A percentile compares a stretch with the other conserved stretches of the same genome.
These are phyloP conservation scores for Cyberlindnera xishuangbannaensis DNA, from an alignment of 805 yeast species.

Conservation along the genomic window DNA sequence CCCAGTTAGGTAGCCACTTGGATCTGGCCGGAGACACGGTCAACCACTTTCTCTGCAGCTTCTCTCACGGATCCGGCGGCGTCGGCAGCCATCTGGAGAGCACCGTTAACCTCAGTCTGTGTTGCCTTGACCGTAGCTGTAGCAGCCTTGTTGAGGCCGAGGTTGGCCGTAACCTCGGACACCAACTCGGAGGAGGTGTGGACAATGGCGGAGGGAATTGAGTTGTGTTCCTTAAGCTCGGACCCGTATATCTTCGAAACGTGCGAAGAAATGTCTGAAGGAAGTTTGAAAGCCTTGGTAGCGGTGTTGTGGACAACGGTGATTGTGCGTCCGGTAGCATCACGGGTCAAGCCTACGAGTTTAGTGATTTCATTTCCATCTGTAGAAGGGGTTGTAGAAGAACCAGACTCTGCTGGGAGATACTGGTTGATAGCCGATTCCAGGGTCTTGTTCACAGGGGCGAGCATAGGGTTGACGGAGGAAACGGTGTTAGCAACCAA, in stretches of 20 bases:
- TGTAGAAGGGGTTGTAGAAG: neutral
- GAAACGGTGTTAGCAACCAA: slow-evolving; percentile 8
- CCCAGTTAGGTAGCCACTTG: no score
- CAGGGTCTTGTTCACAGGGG: slow-evolving; percentile 14
- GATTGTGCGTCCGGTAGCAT: slow-evolving; percentile 12
- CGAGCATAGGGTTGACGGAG: slow-evolving; percentile 14
- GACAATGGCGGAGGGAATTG: slow-evolving; percentile 12
- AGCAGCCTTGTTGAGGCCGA: slow-evolving; percentile 11
- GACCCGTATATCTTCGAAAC: slow-evolving; percentile 12
- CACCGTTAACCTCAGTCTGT: slow-evolving; percentile 7
- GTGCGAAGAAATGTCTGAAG: slow-evolving; percentile 6
- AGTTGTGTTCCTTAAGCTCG: slow-evolving; percentile 12
- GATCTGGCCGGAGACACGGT: slow-evolving; percentile 2
- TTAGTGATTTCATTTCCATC: slow-evolving; percentile 9
- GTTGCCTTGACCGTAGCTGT: slow-evolving; percentile 3
- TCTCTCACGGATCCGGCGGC: slow-evolving; percentile 5
- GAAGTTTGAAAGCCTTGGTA: slow-evolving; percentile 7
- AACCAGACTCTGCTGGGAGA: slow-evolving; percentile 10
- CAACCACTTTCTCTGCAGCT: slow-evolving; percentile 5
- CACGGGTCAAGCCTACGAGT: slow-evolving; percentile 9
- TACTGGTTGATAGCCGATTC: slow-evolving; percentile 11
- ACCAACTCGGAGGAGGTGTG: slow-evolving; percentile 13
- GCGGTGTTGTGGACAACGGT: slow-evolving; percentile 9
- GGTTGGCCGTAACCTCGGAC: slow-evolving; percentile 8
- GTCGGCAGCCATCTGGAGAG: slow-evolving; percentile 2